These are phyloP conservation scores for Xylariaceae sp. DNA, from an alignment of 2,329 filamentous ascomycete species.

Conservation along the genomic window DNA sequence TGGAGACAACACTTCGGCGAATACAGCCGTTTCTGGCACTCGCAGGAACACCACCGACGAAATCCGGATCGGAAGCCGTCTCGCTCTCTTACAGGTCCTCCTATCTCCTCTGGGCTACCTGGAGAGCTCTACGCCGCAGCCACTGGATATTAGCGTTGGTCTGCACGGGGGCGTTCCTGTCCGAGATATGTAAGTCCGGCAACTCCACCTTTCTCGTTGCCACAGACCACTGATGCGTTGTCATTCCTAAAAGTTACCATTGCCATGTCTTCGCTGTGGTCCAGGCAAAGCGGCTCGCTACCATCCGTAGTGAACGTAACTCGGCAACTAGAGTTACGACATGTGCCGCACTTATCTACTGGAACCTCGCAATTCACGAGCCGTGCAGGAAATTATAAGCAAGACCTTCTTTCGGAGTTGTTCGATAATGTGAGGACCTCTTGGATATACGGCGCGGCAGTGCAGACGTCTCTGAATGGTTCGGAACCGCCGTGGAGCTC, in stretches of 20 bases:
- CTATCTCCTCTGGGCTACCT: constrained; percentile 12
- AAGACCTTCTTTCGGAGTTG: not conserved
- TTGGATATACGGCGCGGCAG: constrained; percentile 16
- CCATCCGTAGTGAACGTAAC: constrained; percentile 2
- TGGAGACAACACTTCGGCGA: constrained; percentile 12
- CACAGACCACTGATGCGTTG: not conserved
- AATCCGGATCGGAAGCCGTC: constrained; percentile 7
- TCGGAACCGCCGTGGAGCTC: constrained; percentile 15
- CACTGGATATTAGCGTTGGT: constrained; percentile 11
- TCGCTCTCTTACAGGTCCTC: constrained; percentile 14
- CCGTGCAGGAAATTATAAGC: not conserved
- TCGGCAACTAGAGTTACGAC: constrained; percentile 10
- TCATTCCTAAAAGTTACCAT: constrained; percentile 10
- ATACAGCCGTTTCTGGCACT: constrained; percentile 15
- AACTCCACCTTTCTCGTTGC: not conserved
- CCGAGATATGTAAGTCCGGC: constrained; percentile 14
- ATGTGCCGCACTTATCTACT: constrained; percentile 5
- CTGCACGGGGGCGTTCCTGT: constrained; percentile 11
- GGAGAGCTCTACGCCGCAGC: constrained; percentile 9
- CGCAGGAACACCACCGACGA: constrained; percentile 9
- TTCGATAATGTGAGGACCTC: constrained; percentile 11
- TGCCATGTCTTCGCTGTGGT: constrained; percentile 16
- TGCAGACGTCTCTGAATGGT: constrained; percentile 12
- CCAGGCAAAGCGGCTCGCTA: constrained; percentile 6
- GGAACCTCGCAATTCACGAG: not conserved